A percentile compares a stretch with the other conserved stretches of the same genome.
These are phyloP conservation scores for Digitaria exilis DNA, from an alignment of 202 grass and related monocot genomes.

Conservation along the genomic window DNA sequence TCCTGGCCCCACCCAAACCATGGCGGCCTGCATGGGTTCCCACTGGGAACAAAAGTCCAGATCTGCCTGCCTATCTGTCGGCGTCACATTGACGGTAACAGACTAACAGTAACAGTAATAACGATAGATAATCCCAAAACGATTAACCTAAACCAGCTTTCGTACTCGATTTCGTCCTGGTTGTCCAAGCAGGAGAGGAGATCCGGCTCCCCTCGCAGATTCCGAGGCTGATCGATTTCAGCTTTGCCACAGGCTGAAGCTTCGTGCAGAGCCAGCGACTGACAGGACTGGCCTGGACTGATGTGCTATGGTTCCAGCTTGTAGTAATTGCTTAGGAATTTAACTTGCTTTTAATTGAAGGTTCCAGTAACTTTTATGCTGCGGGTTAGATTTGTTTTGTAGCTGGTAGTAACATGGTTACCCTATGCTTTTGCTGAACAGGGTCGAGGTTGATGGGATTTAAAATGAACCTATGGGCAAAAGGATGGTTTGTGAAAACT, in stretches of 20 bases:
- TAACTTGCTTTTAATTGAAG: slow-evolving; percentile 13
- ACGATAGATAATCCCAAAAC: background rate
- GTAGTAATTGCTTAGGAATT: slow-evolving; percentile 19
- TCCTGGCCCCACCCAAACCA: background rate
- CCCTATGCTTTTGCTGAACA: background rate
- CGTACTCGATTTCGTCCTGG: background rate
- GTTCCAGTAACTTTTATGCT: slow-evolving; percentile 6
- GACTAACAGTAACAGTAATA: background rate
- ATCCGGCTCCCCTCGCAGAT: background rate
- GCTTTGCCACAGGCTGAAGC: slow-evolving; percentile 46
- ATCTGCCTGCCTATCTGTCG: slow-evolving; percentile 21
- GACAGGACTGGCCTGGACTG: background rate
- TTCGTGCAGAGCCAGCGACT: slow-evolving; percentile 27
- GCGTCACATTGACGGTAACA: background rate
- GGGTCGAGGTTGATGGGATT: background rate
- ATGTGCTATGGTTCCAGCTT: background rate
- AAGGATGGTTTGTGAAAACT: background rate
- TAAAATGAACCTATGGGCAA: background rate
- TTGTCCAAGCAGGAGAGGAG: background rate
- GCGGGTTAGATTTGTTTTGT: slow-evolving; percentile 13
- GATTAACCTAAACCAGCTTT: background rate
- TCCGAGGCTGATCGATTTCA: slow-evolving; percentile 2
- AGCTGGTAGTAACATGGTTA: slow-evolving; percentile 14
- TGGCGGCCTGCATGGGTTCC: background rate
- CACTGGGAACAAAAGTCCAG: slow-evolving; percentile 35